Evolutionary conservation across 768 basidiomycete species (phyloP).

Genomic region (Amanita brunnescens): DNA sequence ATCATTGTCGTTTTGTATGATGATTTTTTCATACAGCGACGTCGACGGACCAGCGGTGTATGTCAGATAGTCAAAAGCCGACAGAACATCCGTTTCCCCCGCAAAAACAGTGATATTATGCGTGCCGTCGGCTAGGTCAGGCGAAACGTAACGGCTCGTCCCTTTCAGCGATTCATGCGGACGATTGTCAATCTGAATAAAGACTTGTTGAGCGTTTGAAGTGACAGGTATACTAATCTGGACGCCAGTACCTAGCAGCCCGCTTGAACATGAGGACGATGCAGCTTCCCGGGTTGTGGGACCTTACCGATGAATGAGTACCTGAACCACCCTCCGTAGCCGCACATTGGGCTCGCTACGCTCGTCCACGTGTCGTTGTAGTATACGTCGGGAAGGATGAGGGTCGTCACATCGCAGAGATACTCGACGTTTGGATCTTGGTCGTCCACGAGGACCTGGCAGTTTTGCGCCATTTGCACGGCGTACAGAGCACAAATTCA

Average conservation of each 20-base stretch:
- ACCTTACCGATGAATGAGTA: slow-evolving; percentile 29
- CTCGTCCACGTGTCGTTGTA: slow-evolving; percentile 33
- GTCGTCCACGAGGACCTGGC: slow-evolving; percentile 30
- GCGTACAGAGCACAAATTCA: slow-evolving; percentile 16
- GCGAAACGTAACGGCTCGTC: slow-evolving; percentile 23
- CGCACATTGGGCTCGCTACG: slow-evolving; percentile 21
- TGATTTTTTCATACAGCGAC: slow-evolving; percentile 22
- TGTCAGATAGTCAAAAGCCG: slow-evolving; percentile 33
- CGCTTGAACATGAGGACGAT: background rate
- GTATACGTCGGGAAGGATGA: slow-evolving; percentile 25
- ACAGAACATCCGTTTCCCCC: slow-evolving; percentile 15
- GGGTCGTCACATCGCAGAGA: slow-evolving; percentile 26
- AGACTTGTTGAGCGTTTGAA: slow-evolving; percentile 18
- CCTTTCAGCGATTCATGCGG: slow-evolving; percentile 22
- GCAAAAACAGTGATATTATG: slow-evolving; percentile 29
- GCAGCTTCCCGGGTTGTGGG: background rate
- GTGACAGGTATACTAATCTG: slow-evolving; percentile 15
- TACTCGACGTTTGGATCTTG: slow-evolving; percentile 27
- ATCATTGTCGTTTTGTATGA: slow-evolving; percentile 31
- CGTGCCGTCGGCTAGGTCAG: slow-evolving; percentile 23
- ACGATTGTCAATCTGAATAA: slow-evolving; percentile 30
- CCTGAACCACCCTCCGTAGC: slow-evolving; percentile 28
- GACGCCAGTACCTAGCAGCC: slow-evolving; percentile 23
- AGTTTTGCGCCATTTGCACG: slow-evolving; percentile 12
- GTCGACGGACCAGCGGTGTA: slow-evolving; percentile 28